Evolutionary conservation across 768 basidiomycete species (phyloP).

Genomic region (Lactifluus hygrophoroides): DNA sequence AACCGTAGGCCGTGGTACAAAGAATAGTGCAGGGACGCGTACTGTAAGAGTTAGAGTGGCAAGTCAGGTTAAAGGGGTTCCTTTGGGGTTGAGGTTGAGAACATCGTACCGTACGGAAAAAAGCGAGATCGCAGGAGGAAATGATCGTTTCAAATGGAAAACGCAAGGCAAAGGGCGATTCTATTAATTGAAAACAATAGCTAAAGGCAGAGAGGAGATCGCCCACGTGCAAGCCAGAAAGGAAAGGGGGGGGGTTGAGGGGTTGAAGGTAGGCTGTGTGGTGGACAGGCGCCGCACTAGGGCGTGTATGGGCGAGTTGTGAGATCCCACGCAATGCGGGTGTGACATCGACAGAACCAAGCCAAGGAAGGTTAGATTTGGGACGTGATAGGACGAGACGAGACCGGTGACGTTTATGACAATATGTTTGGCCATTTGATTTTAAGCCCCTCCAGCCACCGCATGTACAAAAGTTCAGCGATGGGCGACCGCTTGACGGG

Average conservation of each 20-base stretch:
- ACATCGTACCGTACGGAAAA: too few species aligned
- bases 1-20: neutral
- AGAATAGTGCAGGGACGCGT: conserved; percentile 1
- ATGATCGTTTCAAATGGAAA: conserved; percentile 4
- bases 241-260: neutral
- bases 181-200: neutral
- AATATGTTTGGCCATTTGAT: conserved; percentile 81
- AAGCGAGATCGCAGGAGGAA: neutral
- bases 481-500: conserved; percentile 71
- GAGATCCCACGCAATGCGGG: neutral
- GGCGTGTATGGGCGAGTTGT: neutral
- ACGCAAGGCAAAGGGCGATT: neutral
- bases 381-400: too few species aligned
- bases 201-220: neutral
- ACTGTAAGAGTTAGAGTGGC: neutral
- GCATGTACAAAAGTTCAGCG: conserved; percentile 91
- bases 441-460: conserved; percentile 89
- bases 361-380: neutral
- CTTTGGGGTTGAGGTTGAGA: neutral
- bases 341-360: neutral
- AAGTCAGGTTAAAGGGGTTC: neutral
- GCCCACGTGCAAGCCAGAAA: neutral
- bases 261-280: neutral
- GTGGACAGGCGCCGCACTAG: too few species aligned
- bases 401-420: conserved; percentile 20